Evolutionary conservation across 2,329 filamentous ascomycete genomes (phyloP).

Genomic region (Colletotrichum sp.): DNA sequence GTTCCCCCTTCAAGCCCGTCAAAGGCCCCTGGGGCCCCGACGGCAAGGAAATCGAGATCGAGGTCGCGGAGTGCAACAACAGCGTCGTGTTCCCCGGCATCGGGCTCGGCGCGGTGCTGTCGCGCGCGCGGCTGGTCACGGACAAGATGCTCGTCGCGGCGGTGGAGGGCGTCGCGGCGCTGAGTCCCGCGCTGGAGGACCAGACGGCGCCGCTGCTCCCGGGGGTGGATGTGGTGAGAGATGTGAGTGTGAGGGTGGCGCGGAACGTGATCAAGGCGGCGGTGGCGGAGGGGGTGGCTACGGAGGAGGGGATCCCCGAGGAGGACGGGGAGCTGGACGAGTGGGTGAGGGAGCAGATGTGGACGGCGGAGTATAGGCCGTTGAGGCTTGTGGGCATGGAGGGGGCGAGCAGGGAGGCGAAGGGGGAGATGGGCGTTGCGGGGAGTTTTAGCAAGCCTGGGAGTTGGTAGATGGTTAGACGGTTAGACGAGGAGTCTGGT

Average conservation of each 20-base stretch:
- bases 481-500: not conserved
- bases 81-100: conserved; percentile 86
- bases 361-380: conserved; percentile 72
- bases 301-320: conserved; percentile 67
- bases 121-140: conserved; percentile 68
- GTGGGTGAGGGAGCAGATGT: conserved; percentile 83
- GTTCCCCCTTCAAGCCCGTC: conserved; percentile 81
- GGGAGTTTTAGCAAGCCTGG: conserved; percentile 36
- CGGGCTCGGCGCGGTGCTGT: conserved; percentile 78
- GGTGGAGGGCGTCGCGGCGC: conserved; percentile 71
- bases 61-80: conserved; percentile 85
- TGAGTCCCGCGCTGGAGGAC: conserved; percentile 72
- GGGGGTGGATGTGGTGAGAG: conserved; percentile 74
- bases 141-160: conserved; percentile 85
- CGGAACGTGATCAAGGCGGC: conserved; percentile 76
- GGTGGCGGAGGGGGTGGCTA: conserved; percentile 70
- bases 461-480: not conserved
- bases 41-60: conserved; percentile 48
- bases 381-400: conserved; percentile 60
- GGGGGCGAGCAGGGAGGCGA: conserved; percentile 61
- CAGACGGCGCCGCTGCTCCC: conserved; percentile 72
- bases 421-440: conserved; percentile 59
- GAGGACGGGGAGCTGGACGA: conserved; percentile 62
- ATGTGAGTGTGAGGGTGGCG: conserved; percentile 80
- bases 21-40: conserved; percentile 58